Conservation (phyloP, 352 stramenopile genomes). For the Phytophthora agathidicida region DNA sequence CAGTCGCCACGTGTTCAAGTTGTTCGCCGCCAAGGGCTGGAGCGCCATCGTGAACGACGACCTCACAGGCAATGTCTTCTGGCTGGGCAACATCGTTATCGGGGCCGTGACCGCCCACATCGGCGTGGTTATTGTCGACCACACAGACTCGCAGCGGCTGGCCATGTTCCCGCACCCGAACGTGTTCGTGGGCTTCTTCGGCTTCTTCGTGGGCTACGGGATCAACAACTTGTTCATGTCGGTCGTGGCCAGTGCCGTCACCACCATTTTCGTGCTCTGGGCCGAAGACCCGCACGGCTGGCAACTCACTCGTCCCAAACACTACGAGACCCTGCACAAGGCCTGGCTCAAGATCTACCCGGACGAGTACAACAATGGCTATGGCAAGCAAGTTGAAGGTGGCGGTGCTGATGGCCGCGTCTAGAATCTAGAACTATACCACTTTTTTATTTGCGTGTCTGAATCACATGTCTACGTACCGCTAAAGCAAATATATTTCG, state of each 20-base stretch:
- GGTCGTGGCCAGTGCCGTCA: constrained; percentile 76
- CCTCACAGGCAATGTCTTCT: constrained; percentile 86
- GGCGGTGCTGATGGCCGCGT: constrained; percentile 13
- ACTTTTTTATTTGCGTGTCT: too few relatives aligned
- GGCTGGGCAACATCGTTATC: constrained; percentile 81
- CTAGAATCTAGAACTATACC: constrained; percentile 8
- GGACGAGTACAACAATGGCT: constrained; percentile 85
- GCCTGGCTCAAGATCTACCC: constrained; percentile 85
- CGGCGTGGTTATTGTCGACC: constrained; percentile 54
- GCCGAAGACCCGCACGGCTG: constrained; percentile 80
- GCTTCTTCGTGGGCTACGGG: constrained; percentile 75
- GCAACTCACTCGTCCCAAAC: constrained; percentile 72
- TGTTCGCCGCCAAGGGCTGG: constrained; percentile 86
- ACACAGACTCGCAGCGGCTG: constrained; percentile 54
- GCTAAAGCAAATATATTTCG: too few relatives aligned
- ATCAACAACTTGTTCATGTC: constrained; percentile 78
- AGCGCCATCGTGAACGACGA: constrained; percentile 91
- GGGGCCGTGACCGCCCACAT: constrained; percentile 73
- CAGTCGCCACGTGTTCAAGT: constrained; percentile 76
- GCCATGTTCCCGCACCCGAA: constrained; percentile 74
- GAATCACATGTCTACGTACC: too few relatives aligned
- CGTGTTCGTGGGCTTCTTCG: constrained; percentile 69
- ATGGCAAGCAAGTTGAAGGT: constrained; percentile 67
- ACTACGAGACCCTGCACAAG: constrained; percentile 74
- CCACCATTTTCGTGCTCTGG: constrained; percentile 86